These are phyloP conservation scores for Stephania cephalantha DNA, from an alignment of 164 flowering plant species.

Conservation along the genomic window DNA sequence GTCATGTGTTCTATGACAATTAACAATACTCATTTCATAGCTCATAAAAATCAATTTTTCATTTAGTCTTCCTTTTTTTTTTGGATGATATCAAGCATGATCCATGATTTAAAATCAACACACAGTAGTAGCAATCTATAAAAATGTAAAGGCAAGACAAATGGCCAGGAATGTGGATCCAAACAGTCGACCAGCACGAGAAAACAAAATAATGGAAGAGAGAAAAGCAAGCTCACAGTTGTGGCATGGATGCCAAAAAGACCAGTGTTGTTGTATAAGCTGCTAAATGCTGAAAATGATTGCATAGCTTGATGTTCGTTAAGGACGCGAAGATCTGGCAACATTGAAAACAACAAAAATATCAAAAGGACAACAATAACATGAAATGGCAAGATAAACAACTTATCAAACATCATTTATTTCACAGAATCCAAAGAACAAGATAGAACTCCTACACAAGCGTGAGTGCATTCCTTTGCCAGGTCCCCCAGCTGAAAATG, in stretches of 20 bases:
- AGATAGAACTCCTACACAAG: conserved; percentile 52
- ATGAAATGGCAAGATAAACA: background rate
- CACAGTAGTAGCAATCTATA: no score
- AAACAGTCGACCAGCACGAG: background rate
- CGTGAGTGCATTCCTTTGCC: conserved; percentile 96
- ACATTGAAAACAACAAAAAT: background rate
- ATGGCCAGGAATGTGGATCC: background rate
- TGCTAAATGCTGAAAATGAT: conserved; percentile 77
- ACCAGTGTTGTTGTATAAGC: conserved; percentile 65
- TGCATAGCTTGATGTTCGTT: conserved; percentile 55
- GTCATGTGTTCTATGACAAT: no score
- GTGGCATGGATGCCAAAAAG: conserved; percentile 82
- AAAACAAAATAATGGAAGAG: background rate
- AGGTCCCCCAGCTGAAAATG: conserved; percentile 96
- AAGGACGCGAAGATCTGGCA: conserved; percentile 68
- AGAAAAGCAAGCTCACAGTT: conserved; percentile 45
- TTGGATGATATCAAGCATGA: no score
- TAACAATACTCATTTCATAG: no score
- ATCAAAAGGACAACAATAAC: conserved; percentile 1
- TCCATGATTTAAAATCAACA: no score
- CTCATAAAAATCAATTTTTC: no score
- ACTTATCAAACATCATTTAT: background rate
- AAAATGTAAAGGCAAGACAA: background rate
- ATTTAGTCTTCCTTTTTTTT: conserved; percentile 16
- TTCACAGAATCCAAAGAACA: background rate